A percentile compares a stretch with the other conserved stretches of the same genome.
These are phyloP conservation scores for Cairneyella variabilis DNA, from an alignment of 495 filamentous ascomycete genomes.

Conservation along the genomic window DNA sequence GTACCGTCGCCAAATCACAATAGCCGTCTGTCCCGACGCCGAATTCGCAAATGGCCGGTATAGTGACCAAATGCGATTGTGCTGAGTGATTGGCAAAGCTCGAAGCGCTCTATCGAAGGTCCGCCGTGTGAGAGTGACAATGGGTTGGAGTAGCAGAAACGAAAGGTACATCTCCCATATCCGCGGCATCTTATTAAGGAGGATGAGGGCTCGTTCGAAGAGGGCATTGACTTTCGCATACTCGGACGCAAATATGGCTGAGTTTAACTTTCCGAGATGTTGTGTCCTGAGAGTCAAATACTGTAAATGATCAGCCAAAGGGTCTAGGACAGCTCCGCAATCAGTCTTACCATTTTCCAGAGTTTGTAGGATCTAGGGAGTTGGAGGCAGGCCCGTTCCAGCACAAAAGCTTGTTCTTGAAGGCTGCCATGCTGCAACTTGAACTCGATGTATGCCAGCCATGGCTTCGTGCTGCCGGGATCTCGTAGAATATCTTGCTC, in stretches of 20 bases:
- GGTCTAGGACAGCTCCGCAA: not conserved
- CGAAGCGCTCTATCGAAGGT: slow-evolving; percentile 94
- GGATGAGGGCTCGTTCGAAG: slow-evolving; percentile 88
- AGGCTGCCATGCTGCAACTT: slow-evolving; percentile 83
- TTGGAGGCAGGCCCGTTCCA: slow-evolving; percentile 86
- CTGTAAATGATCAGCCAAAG: slow-evolving; percentile 35
- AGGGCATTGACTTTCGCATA: slow-evolving; percentile 92
- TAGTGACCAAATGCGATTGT: slow-evolving; percentile 93
- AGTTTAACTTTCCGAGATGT: slow-evolving; percentile 80
- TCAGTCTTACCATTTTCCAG: slow-evolving; percentile 81
- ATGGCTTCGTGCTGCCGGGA: slow-evolving; percentile 84
- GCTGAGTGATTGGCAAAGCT: slow-evolving; percentile 93
- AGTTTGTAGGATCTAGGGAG: slow-evolving; percentile 95
- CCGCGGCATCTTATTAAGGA: slow-evolving; percentile 97
- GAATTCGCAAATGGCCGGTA: slow-evolving; percentile 92
- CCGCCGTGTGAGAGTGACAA: slow-evolving; percentile 83
- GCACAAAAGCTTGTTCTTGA: slow-evolving; percentile 90
- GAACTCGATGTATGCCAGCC: slow-evolving; percentile 91
- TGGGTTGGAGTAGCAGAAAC: slow-evolving; percentile 85
- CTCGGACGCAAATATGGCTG: slow-evolving; percentile 74
- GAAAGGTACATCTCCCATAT: slow-evolving; percentile 98
- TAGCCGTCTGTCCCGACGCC: slow-evolving; percentile 83
- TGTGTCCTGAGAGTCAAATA: slow-evolving; percentile 84
- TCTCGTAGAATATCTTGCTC: slow-evolving; percentile 93
- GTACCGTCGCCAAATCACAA: slow-evolving; percentile 92